Base-by-base conservation (phyloP, 108 stramenopile genomes). In the Chaetoceros muelleri region DNA sequence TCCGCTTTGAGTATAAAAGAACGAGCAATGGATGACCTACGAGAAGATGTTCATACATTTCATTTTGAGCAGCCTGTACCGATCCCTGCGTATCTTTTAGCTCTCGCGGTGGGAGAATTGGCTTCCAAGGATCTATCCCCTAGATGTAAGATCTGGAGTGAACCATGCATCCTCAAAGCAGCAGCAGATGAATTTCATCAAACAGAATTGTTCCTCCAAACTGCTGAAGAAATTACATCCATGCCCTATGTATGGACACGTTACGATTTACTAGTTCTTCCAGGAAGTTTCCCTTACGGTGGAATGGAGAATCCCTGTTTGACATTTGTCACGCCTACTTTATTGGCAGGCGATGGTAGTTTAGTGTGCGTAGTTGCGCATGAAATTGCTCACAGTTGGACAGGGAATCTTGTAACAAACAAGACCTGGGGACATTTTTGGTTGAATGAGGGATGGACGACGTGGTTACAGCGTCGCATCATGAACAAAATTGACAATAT, bases 371-470 rank as follows among this genome's bases (percentile, higher is more conserved):
- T 98, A 10, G 90, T 99, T 13, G 98, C 98, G 0, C 93, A 94
- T 68, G 93, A 94, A 56, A 86, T 89, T 28, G 76, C 80, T 24
- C 93, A 90, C 64, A 70, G 67, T 29, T 98, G 96, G 96, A 93
- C 92, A 0, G 98, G 98, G 5, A 99, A 99, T 70, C 60, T 98
- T 3, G 91, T 98, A 49, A 99, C 95, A 30, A 96, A 95, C 72
- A 66, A 76, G 45, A 94, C 90, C 19, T 96, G 94, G 80, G 72
- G 75, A 45, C 70, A 95, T 55, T 96, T 96, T 60, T 97, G 98
- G 98, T 71, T 99, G 25, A 99, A 99, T 63, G 98, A 99, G 58
- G 98, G 98, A 21, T 98, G 94, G 92, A 99, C 98, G 5, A 84
- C 85, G 28, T 98, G 95, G 85, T 78, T 97, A 5, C 87, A 99